Base-by-base conservation (phyloP, 163 green algal species). In the Prototheca wickerhamii region DNA sequence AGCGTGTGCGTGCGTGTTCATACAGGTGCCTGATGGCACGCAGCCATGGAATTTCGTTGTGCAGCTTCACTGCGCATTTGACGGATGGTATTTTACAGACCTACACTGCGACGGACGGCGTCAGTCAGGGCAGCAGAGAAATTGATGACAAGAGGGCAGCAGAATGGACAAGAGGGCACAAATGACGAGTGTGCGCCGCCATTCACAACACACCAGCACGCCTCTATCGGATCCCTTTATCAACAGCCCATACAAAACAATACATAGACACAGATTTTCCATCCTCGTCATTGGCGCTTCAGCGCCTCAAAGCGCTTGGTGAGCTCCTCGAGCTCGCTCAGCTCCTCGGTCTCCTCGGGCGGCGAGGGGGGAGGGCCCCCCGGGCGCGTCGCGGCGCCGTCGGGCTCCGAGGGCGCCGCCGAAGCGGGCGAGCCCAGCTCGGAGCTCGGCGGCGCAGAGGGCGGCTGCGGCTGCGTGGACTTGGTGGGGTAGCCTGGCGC, bases 251-350 rank as follows among this genome's bases (percentile, higher is more conserved):
- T 23, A 23, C 12, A 23, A 49, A 49, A 49, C 10, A 15, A 10
- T 23, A 10, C 40, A 23, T 49, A 10, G 12, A 10, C 40, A 10
- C 40, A 49, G 10, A 49, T 49, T 18, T 54, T 2, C 34, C 1
- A 15, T 3, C 17, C n/a, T 63, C 58, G 64, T 63, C 67, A 68
- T 4, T 53, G 63, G 20, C 46, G 62, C 54, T 89, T 89, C 4
- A 90, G 70, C 2, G 78, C 78, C 54, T 90, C 79, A 63, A 90
- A 80, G 2, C 83, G 71, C 28, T 62, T 69, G n/a, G 78, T 82
- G 29, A 90, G 75, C 51, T 86, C 77, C 26, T 84, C 82, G 31
- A 85, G 74, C 60, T 87, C 79, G 43, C 76, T 67, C 25, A 54
- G 46, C 0, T 57, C 58, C 28, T 49, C 70, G 35, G 65, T 60